Evolutionary conservation across 1,284 basidiomycete genomes (phyloP).

Genomic region (Afroboletus lepidellus): DNA sequence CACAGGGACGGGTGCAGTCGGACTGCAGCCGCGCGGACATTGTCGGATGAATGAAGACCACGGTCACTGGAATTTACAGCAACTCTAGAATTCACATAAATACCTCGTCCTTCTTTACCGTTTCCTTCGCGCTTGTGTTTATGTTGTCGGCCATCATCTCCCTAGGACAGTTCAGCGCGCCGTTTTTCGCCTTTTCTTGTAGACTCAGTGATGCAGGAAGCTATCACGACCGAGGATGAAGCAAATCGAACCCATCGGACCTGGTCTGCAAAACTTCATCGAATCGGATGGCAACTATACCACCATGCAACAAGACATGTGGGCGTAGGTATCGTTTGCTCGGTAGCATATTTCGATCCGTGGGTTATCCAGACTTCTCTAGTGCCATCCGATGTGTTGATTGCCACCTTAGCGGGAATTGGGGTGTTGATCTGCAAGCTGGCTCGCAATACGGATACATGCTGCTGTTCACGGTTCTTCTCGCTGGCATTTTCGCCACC

Average conservation of each 20-base stretch:
- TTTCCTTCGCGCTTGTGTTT: background rate
- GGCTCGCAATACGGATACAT: constrained; percentile 69
- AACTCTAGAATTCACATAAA: background rate
- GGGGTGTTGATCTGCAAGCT: constrained; percentile 57
- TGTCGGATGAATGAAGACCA: background rate
- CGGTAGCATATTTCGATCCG: constrained; percentile 58
- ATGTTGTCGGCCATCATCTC: constrained; percentile 1
- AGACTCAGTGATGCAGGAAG: constrained; percentile 13
- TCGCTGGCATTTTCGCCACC: constrained; percentile 67
- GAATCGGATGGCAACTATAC: constrained; percentile 26
- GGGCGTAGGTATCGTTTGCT: constrained; percentile 50
- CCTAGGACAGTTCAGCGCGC: background rate
- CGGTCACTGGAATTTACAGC: background rate
- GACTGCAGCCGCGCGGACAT: background rate
- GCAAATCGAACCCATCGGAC: background rate
- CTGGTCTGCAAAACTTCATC: constrained; percentile 24
- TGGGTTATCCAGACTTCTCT: constrained; percentile 27
- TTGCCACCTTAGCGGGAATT: constrained; percentile 46
- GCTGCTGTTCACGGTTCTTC: constrained; percentile 70
- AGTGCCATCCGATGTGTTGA: constrained; percentile 1
- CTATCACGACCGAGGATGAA: constrained; percentile 7
- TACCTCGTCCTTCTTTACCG: background rate
- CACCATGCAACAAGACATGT: constrained; percentile 45
- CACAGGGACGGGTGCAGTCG: background rate
- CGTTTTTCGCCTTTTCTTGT: background rate